Evolutionary conservation across 208 protist genomes (phyloP).

Genomic region (Phytomonas sp.): DNA sequence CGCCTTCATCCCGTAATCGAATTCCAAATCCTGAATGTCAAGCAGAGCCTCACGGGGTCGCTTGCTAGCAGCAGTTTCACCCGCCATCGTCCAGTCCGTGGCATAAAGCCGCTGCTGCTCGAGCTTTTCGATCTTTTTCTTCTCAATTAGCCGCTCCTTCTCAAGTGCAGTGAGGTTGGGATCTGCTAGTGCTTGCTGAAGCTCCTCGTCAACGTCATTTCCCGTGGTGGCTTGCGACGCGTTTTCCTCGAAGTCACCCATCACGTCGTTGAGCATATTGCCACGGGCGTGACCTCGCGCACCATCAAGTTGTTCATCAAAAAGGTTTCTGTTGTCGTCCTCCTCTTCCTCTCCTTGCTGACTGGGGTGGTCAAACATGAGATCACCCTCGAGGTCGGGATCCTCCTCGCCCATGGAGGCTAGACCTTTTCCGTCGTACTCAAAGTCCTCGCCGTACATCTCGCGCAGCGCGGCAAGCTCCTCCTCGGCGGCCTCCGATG

Average conservation of each 20-base stretch:
- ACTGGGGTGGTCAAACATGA: constrained; percentile 47
- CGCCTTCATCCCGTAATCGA: constrained; percentile 85
- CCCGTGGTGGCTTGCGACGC: constrained; percentile 21
- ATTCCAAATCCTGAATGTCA: constrained; percentile 71
- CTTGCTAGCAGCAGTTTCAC: constrained; percentile 62
- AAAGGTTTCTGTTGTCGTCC: constrained; percentile 12
- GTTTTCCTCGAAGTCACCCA: constrained; percentile 39
- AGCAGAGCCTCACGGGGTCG: constrained; percentile 82
- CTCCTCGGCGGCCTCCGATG: constrained; percentile 36
- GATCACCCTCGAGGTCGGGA: constrained; percentile 48
- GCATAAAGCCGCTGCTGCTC: constrained; percentile 74
- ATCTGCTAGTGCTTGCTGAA: constrained; percentile 45
- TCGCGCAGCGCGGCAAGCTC: constrained; percentile 73
- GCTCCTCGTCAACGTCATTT: constrained; percentile 51
- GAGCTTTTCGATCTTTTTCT: constrained; percentile 45
- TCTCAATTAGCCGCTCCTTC: constrained; percentile 62
- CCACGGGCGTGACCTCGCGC: not conserved
- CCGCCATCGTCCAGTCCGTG: constrained; percentile 79
- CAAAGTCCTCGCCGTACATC: constrained; percentile 87
- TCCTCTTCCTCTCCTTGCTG: constrained; percentile 17
- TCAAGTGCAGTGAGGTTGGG: constrained; percentile 60
- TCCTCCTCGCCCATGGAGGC: constrained; percentile 43
- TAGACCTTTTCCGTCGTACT: constrained; percentile 47
- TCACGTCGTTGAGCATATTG: constrained; percentile 23
- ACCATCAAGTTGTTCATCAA: constrained; percentile 9